Percentiles rank a stretch among this genome's conserved stretches.
These are phyloP conservation scores for Didymella pomorum DNA, from an alignment of 2,329 filamentous ascomycete species.

Conservation along the genomic window DNA sequence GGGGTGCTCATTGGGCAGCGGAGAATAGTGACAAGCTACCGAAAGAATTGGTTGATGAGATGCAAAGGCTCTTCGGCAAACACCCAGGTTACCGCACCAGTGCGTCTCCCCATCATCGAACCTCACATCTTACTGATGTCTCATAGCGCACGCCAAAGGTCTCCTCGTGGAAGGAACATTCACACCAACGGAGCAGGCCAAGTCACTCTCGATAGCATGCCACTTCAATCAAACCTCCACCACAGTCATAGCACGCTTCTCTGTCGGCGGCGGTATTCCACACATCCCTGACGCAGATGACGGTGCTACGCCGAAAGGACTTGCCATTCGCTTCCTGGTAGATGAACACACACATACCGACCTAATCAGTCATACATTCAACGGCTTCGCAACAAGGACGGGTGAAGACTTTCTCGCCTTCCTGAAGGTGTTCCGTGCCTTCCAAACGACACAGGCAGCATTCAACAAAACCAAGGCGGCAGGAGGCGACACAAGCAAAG, in stretches of 20 bases:
- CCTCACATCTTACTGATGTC: background rate
- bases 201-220: conserved; percentile 8
- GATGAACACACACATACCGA: conserved; percentile 18
- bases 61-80: conserved; percentile 20
- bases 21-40: conserved; percentile 4
- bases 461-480: conserved; percentile 13
- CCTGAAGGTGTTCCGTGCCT: conserved; percentile 18
- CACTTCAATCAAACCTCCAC: conserved; percentile 16
- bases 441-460: conserved; percentile 13
- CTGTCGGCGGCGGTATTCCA: conserved; percentile 21
- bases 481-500: conserved; percentile 10
- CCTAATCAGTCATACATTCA: conserved; percentile 21
- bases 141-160: conserved; percentile 19
- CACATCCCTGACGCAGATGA: conserved; percentile 17
- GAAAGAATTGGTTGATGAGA: conserved; percentile 19
- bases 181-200: conserved; percentile 17
- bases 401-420: conserved; percentile 21
- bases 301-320: conserved; percentile 20
- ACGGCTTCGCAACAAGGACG: conserved; percentile 18
- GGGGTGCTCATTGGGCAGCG: background rate
- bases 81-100: conserved; percentile 18
- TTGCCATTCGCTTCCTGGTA: conserved; percentile 19
- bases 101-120: background rate
- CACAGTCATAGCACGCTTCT: conserved; percentile 18
- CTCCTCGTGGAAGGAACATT: conserved; percentile 20